These are phyloP conservation scores for Clitocybe nebularis DNA, from an alignment of 1,284 basidiomycete genomes.

Conservation along the genomic window DNA sequence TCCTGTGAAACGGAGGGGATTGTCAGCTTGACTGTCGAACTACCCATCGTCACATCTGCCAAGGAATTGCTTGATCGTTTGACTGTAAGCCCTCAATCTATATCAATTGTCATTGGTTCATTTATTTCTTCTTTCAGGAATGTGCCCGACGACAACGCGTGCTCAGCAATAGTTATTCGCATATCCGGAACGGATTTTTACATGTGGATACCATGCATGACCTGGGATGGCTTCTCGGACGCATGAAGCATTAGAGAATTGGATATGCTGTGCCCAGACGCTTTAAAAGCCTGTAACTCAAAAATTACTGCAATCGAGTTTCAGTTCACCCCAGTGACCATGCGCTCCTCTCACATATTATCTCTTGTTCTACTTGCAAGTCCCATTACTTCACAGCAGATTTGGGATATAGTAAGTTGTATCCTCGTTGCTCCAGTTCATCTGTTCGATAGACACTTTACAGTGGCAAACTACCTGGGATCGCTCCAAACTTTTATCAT, in stretches of 20 bases:
- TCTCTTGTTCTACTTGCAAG: conserved; percentile 7
- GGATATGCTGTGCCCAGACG: not conserved
- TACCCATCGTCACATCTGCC: no score
- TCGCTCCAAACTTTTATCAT: conserved; percentile 44
- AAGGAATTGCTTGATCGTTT: no score
- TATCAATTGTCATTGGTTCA: conserved; percentile 1
- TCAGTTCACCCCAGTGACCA: conserved; percentile 3
- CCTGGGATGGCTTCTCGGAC: not conserved
- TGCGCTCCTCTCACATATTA: conserved; percentile 8
- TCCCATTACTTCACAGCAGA: conserved; percentile 31
- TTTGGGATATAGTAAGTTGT: conserved; percentile 39
- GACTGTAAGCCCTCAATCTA: no score
- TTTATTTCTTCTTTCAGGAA: not conserved
- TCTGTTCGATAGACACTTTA: not conserved
- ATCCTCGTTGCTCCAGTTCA: not conserved
- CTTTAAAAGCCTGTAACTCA: not conserved
- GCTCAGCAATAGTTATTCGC: not conserved
- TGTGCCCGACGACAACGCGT: not conserved
- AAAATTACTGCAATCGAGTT: not conserved
- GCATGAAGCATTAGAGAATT: not conserved
- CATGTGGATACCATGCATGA: not conserved
- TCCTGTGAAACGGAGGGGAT: no score
- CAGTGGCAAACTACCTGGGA: conserved; percentile 69
- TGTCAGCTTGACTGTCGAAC: no score
- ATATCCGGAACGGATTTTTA: not conserved